Evolutionary conservation across 2,329 filamentous ascomycete species (phyloP).

Genomic region (Aureobasidium sp.): DNA sequence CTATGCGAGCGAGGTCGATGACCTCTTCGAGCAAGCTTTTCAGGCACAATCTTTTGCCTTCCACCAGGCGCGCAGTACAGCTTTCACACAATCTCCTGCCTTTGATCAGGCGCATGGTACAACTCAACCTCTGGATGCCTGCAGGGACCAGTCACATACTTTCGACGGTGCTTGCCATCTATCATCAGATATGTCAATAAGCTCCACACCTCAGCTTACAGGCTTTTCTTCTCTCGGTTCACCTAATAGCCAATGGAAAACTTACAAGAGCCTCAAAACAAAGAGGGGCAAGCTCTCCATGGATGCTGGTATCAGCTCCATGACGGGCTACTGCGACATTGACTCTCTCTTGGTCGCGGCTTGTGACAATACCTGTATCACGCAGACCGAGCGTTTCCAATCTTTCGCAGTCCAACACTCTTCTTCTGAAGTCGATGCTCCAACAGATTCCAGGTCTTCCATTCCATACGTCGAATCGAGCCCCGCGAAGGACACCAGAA

Average conservation of each 20-base stretch:
- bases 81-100: no score
- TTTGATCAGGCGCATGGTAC: no score
- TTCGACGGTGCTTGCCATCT: not conserved
- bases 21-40: constrained; percentile 20
- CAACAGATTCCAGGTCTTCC: no score
- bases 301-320: constrained; percentile 15
- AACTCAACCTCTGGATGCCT: no score
- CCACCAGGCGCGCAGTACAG: no score
- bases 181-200: no score
- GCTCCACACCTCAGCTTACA: no score
- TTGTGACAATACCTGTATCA: constrained; percentile 10
- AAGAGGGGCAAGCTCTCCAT: constrained; percentile 12
- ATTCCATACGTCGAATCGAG: not conserved
- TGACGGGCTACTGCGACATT: constrained; percentile 21
- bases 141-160: constrained; percentile 2
- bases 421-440: no score
- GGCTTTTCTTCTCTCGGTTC: no score
- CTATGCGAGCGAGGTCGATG: constrained; percentile 15
- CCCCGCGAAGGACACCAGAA: not conserved
- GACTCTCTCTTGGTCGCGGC: constrained; percentile 15
- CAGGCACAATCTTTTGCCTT: not conserved
- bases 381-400: constrained; percentile 15
- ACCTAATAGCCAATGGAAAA: no score
- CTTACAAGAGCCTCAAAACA: constrained; percentile 9
- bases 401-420: constrained; percentile 4